Percentiles rank a stretch among this genome's conserved stretches.
Evolutionary conservation across 108 stramenopile species (phyloP).

Genomic region (Schizochytrium sp.): DNA sequence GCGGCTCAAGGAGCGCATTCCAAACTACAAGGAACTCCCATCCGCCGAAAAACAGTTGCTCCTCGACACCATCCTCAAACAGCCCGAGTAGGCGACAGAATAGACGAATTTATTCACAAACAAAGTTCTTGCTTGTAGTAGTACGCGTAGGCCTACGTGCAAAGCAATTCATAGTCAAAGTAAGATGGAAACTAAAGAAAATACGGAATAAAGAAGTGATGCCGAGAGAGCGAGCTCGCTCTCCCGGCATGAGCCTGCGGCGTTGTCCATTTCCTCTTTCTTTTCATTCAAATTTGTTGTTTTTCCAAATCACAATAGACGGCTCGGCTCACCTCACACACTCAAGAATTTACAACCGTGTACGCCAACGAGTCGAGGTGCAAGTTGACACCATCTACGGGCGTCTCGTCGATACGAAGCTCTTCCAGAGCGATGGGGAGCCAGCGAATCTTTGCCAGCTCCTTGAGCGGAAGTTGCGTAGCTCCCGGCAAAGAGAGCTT

Average conservation of each 20-base stretch:
- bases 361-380: neutral
- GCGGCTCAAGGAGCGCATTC: neutral
- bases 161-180: neutral
- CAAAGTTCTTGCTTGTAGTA: neutral
- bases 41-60: neutral
- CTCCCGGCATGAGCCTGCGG: neutral
- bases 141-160: neutral
- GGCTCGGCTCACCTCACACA: too few relatives aligned
- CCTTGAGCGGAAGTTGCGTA: neutral
- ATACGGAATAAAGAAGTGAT: neutral
- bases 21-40: neutral
- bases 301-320: too few relatives aligned
- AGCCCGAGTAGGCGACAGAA: neutral
- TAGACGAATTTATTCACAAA: neutral
- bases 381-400: neutral
- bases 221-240: neutral
- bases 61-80: neutral
- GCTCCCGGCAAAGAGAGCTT: neutral
- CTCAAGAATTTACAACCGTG: neutral
- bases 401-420: neutral
- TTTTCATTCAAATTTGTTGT: too few relatives aligned
- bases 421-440: neutral
- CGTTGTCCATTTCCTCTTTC: neutral
- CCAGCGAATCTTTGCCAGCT: neutral
- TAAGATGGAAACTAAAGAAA: neutral